Conservation (phyloP, 1,284 basidiomycete genomes). For the Rhodotorula sp. region DNA sequence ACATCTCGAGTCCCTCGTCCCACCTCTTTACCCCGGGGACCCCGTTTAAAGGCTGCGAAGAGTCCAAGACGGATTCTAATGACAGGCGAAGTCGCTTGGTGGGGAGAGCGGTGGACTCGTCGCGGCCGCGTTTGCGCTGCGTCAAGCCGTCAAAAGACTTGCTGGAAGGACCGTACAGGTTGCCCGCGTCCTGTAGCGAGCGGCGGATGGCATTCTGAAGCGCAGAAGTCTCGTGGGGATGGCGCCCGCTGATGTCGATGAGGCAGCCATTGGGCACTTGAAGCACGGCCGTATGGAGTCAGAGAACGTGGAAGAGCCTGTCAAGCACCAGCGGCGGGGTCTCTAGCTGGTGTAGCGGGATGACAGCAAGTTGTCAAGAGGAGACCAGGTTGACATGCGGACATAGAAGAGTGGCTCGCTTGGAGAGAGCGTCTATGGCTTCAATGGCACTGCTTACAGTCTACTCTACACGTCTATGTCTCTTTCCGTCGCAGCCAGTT, state of each 20-base stretch:
- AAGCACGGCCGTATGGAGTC: too few species aligned
- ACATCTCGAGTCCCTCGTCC: slow-evolving; percentile 3
- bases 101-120: too few species aligned
- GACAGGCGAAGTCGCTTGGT: too few species aligned
- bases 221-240: background rate
- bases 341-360: background rate
- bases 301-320: background rate
- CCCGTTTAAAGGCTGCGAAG: background rate
- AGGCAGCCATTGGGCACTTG: background rate
- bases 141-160: too few species aligned
- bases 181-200: background rate
- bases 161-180: background rate
- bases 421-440: background rate
- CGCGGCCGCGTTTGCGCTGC: too few species aligned
- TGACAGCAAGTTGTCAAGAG: background rate
- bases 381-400: background rate
- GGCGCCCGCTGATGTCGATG: background rate
- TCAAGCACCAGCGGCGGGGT: background rate
- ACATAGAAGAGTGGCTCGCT: background rate
- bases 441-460: background rate
- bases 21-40: background rate
- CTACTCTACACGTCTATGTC: background rate
- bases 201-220: background rate
- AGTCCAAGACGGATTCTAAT: too few species aligned
- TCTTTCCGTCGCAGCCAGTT: slow-evolving; percentile 13